Evolutionary conservation across 805 yeast genomes (phyloP).

Genomic region (Hanseniaspora taiwanica): DNA sequence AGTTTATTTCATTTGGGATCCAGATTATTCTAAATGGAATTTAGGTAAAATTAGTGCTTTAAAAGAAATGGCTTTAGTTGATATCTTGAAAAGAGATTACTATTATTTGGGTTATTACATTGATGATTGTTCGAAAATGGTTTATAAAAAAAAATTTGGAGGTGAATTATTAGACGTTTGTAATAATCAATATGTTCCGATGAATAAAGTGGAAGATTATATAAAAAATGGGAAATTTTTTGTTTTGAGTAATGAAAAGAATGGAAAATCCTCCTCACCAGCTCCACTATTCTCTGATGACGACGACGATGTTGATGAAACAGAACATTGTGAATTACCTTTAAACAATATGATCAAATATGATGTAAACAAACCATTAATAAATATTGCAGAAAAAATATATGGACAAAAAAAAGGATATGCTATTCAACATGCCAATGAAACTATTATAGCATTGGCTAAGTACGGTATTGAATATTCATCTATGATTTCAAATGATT

Average conservation of each 20-base stretch:
- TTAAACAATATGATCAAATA: slow-evolving; percentile 7
- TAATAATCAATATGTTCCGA: slow-evolving; percentile 29
- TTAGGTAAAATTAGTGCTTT: slow-evolving; percentile 70
- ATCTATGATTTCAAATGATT: slow-evolving; percentile 6
- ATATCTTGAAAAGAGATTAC: slow-evolving; percentile 30
- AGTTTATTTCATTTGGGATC: slow-evolving; percentile 82
- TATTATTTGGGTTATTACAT: slow-evolving; percentile 76
- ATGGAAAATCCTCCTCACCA: too few species aligned
- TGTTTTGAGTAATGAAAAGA: slow-evolving; percentile 7
- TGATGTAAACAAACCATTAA: slow-evolving; percentile 2
- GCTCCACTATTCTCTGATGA: too few species aligned
- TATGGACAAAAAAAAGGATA: slow-evolving; percentile 26
- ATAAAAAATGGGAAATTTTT: slow-evolving; percentile 18
- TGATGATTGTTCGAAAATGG: slow-evolving; percentile 71
- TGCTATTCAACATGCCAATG: slow-evolving; percentile 14
- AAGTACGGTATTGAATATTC: slow-evolving; percentile 13
- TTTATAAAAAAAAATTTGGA: slow-evolving; percentile 65
- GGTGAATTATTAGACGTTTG: slow-evolving; percentile 55
- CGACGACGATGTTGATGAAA: slow-evolving; percentile 3
- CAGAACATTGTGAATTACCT: slow-evolving; percentile 6
- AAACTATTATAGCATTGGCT: slow-evolving; percentile 10
- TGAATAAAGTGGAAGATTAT: slow-evolving; percentile 9
- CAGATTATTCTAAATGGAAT: slow-evolving; percentile 54
- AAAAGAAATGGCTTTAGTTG: slow-evolving; percentile 47
- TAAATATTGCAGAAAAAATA: slow-evolving; percentile 25